Percentiles rank a stretch among this genome's conserved stretches.
These are phyloP conservation scores for Cercospora sp. DNA, from an alignment of 2,329 filamentous ascomycete species.

Conservation along the genomic window DNA sequence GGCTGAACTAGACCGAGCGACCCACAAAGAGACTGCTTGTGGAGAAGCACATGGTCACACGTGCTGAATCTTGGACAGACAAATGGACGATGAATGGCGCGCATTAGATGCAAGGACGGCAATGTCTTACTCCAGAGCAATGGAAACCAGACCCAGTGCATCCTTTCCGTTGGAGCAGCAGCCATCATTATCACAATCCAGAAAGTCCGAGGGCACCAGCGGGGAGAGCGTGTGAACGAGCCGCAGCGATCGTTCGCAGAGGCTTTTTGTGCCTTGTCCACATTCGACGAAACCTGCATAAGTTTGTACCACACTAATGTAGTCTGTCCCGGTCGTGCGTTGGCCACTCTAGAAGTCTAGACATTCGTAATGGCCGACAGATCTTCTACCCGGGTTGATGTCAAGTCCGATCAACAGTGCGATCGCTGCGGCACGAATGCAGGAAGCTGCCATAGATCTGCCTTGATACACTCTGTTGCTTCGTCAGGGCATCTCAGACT, in stretches of 20 bases:
- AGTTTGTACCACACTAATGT: background rate
- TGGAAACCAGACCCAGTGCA: background rate
- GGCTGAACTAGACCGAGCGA: background rate
- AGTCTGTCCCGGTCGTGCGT: background rate
- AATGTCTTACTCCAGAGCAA: background rate
- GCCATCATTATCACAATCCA: background rate
- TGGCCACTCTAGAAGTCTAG: background rate
- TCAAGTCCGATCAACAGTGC: background rate
- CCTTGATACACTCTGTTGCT: background rate
- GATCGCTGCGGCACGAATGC: background rate
- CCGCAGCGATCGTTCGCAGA: background rate
- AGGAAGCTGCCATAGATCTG: background rate
- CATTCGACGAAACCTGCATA: background rate
- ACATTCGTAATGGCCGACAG: background rate
- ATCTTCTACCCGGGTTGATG: background rate
- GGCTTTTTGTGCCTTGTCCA: background rate
- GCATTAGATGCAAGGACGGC: background rate
- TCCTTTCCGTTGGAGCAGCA: background rate
- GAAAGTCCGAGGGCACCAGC: background rate
- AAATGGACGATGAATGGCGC: background rate
- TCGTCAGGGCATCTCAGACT: background rate
- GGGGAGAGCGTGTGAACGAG: background rate
- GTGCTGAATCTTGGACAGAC: background rate
- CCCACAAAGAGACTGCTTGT: background rate
- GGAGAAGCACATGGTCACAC: background rate